Evolutionary conservation across 495 filamentous ascomycete species (phyloP).

Genomic region (Hypoxylon cercidicola): DNA sequence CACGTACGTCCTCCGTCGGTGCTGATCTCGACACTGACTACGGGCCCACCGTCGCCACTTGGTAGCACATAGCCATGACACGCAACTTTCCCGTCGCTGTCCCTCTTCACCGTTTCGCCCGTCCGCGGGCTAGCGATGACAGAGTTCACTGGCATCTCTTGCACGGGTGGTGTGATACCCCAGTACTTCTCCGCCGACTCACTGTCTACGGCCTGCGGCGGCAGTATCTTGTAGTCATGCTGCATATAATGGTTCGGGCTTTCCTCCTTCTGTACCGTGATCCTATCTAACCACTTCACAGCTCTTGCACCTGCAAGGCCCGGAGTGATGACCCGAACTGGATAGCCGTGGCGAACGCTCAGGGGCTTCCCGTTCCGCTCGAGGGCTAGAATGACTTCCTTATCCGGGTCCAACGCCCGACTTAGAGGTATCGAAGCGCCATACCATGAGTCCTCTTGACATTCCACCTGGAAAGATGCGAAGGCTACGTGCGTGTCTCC

Average conservation of each 20-base stretch:
- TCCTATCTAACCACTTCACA: constrained; percentile 70
- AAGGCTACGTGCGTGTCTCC: constrained; percentile 8
- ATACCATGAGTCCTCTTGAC: constrained; percentile 55
- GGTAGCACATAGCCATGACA: constrained; percentile 16
- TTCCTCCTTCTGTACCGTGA: constrained; percentile 64
- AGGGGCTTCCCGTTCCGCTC: constrained; percentile 64
- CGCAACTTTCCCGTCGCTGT: constrained; percentile 2
- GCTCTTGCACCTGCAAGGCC: constrained; percentile 65
- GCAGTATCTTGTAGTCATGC: constrained; percentile 68
- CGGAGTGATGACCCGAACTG: constrained; percentile 65
- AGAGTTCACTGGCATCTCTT: constrained; percentile 66
- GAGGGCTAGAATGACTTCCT: constrained; percentile 67
- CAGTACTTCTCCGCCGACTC: constrained; percentile 61
- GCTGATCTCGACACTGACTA: constrained; percentile 57
- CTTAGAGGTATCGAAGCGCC: constrained; percentile 65
- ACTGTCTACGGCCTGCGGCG: constrained; percentile 58
- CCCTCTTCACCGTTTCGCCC: constrained; percentile 13
- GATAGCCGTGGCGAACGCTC: constrained; percentile 63
- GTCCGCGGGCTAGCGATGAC: constrained; percentile 55
- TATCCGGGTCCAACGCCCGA: constrained; percentile 58
- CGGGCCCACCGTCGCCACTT: constrained; percentile 16
- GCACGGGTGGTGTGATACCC: constrained; percentile 60
- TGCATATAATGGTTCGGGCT: constrained; percentile 64
- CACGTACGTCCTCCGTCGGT: constrained; percentile 61
- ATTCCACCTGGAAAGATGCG: constrained; percentile 19